Conservation (phyloP, 805 yeast species). For the Saccharomyces paradoxus region DNA sequence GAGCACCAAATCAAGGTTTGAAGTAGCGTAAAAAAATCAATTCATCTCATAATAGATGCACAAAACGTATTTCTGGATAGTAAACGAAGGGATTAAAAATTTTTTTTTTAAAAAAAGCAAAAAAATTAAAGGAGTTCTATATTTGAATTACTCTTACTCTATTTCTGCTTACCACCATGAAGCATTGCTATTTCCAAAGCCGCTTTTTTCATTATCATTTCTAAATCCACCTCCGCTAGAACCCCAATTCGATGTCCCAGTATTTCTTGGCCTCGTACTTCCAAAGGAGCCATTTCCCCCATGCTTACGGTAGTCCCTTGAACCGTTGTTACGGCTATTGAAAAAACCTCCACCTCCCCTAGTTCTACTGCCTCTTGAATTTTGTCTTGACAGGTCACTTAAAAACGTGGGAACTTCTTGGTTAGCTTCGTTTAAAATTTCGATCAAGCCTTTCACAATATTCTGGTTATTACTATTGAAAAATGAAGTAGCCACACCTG, state of each 20-base stretch:
- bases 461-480: conserved; percentile 89
- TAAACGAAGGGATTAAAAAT: not conserved
- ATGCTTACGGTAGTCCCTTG: conserved; percentile 44
- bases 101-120: too few relatives aligned
- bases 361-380: conserved; percentile 47
- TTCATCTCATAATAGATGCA: not conserved
- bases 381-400: conserved; percentile 67
- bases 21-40: not conserved
- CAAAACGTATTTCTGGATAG: not conserved
- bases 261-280: not conserved
- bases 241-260: not conserved
- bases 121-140: too few relatives aligned
- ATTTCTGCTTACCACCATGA: conserved; percentile 2
- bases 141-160: not conserved
- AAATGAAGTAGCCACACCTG: conserved; percentile 95
- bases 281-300: conserved; percentile 15
- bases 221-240: conserved; percentile 22
- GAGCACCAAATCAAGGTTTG: not conserved
- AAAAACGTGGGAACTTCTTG: conserved; percentile 93
- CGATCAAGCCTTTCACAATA: conserved; percentile 77
- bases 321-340: conserved; percentile 32
- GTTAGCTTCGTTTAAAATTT: conserved; percentile 84
- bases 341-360: conserved; percentile 36
- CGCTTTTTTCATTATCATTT: conserved; percentile 25
- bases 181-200: conserved; percentile 6